These are phyloP conservation scores for Penicillium parvum DNA, from an alignment of 495 filamentous ascomycete genomes.

Conservation along the genomic window DNA sequence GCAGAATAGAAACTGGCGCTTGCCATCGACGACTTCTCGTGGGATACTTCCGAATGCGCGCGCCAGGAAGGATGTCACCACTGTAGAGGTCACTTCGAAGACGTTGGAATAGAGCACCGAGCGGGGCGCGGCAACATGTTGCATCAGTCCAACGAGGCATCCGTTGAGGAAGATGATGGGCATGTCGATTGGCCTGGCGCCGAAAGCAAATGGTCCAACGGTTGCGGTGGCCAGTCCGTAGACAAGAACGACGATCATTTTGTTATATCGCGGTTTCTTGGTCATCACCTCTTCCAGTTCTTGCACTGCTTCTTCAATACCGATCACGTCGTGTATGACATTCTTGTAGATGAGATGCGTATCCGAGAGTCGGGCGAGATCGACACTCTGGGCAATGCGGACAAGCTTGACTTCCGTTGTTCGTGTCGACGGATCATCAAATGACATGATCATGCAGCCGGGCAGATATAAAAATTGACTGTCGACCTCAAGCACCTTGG, in stretches of 20 bases:
- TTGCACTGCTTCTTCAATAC: constrained; percentile 73
- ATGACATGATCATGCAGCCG: constrained; percentile 89
- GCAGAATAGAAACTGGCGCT: constrained; percentile 64
- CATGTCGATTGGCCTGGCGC: constrained; percentile 76
- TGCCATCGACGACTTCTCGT: constrained; percentile 21
- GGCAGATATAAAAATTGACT: constrained; percentile 87
- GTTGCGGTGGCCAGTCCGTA: constrained; percentile 76
- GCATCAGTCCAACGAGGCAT: constrained; percentile 71
- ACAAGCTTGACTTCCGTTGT: constrained; percentile 89
- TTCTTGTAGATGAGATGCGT: constrained; percentile 86
- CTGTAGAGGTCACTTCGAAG: constrained; percentile 79
- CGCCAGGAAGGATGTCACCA: constrained; percentile 79
- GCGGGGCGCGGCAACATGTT: constrained; percentile 68
- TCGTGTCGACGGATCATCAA: constrained; percentile 80
- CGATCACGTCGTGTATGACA: constrained; percentile 79
- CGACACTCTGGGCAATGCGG: constrained; percentile 65
- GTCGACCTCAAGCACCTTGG: constrained; percentile 79
- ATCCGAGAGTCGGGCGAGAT: constrained; percentile 76
- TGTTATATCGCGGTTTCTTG: constrained; percentile 59
- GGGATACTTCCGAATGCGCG: constrained; percentile 79
- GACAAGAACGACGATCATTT: constrained; percentile 64
- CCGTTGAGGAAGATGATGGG: constrained; percentile 83
- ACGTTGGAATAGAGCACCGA: constrained; percentile 76
- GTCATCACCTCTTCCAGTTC: constrained; percentile 62
- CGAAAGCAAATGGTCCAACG: constrained; percentile 82